Evolutionary conservation across 2,329 filamentous ascomycete species (phyloP), one percentile per base, ranked within the genome.

Genomic region (Clonostachys solani): DNA sequence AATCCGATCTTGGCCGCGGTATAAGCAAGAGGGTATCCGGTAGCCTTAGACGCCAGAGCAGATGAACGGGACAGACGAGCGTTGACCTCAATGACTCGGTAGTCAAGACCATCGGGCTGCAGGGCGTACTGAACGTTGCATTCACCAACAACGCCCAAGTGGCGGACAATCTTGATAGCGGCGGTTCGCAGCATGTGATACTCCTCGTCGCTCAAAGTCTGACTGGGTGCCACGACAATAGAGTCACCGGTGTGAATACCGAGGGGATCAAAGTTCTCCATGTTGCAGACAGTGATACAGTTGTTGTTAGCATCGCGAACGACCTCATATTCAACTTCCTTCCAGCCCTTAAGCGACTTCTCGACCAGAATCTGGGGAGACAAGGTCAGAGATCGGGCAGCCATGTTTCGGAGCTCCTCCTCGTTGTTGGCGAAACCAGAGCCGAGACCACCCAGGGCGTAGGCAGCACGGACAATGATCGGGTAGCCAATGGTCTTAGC

Each of bases 301-400:
- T 99, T 99, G 80, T 97, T 95, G 67, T 89, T 86, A 46, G 90
- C 92, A 68, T 99, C 94, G 59, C 94, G 89, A 52, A 97, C 94
- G 49, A 97, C 94, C 71, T 97, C 94, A 63, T 97, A 99, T 70
- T 99, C 94, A 44, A 96, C 87, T 71, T 99, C 94, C 73, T 99
- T 99, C 94, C 94, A 99, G 68, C 94, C 94, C 78, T 96, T 97
- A 58, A 99, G 83, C 45, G 91, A 96, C 74, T 97, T 97, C 77
- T 99, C 94, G 49, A 99, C 92, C 64, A 99, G 72, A 60, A 99
- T 96, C 70, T 99, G 94, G 44, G 94, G 92, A 3, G 92, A 92
- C 35, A 97, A 81, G 41, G 92, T 95, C 49, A 99, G 80, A 42
- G 92, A 97, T 54, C 90, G 85, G 52, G 94, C 92, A 55, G 92